Base-by-base conservation (phyloP, 2,329 filamentous ascomycete species). In the Alternaria brassicicola region DNA sequence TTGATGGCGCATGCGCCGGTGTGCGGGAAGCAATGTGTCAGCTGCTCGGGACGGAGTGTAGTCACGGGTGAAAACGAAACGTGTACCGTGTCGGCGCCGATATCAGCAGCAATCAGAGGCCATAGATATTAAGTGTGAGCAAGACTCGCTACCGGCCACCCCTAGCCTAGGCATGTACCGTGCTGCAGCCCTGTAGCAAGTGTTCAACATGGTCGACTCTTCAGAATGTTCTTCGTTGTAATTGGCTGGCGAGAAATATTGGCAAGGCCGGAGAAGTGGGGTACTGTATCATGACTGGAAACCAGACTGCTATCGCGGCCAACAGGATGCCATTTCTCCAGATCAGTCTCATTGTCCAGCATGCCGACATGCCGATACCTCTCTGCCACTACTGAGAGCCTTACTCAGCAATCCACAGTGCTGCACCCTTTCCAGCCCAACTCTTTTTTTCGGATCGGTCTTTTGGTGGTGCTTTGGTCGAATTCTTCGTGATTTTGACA, bases 401-500 rank as follows among this genome's bases (percentile, higher is more conserved):
- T 26, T 35, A 62, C 56, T 58, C 52, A 7, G 57, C 55, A 48
- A 49, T 61, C 52, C 42, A 59, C 12, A 61, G 30, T 17, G 35
- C 35, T 21, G 57, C 57, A 42, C 64, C 61, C 13, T 33, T 52
- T 15, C 60, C 55, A 26, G 28, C 50, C 54, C 54, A 55, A 9
- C 25, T 38, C 6, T 47, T 41, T 15, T 28, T 45, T 6, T 19
- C 42, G 12, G 26, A n/a, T 15, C 42, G 43, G 31, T 55, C 25
- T 13, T 39, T 21, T 7, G 19, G 28, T 5, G 31, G 10, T 41
- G 17, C 46, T 30, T 51, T 58, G 25, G 26, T 30, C 31, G 39
- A 9, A 23, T 31, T 28, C 23, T 52, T 66, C n/a, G 53, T 65
- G 17, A 67, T 57, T 52, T 67, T 67, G 15, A 66, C 62, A 39